These are phyloP conservation scores for Mycena indigotica DNA, from an alignment of 768 basidiomycete genomes.

Conservation along the genomic window DNA sequence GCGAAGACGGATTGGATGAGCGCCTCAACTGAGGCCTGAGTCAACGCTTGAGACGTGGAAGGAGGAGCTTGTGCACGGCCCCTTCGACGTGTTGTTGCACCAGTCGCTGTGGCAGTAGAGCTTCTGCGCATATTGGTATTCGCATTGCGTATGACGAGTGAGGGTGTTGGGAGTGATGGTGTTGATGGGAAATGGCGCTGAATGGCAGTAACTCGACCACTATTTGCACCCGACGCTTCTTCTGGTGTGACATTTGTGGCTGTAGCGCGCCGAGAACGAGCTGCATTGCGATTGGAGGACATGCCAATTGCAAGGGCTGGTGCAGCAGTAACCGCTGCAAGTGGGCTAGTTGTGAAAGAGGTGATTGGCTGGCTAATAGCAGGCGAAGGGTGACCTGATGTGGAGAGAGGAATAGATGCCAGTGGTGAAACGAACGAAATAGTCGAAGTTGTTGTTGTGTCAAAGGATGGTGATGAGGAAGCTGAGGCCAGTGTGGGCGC, in stretches of 20 bases:
- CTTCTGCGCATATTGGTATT: neutral
- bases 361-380: too few relatives aligned
- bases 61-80: neutral
- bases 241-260: neutral
- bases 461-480: too few relatives aligned
- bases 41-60: neutral
- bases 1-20: neutral
- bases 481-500: too few relatives aligned
- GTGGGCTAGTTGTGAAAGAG: too few relatives aligned
- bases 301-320: neutral
- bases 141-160: too few relatives aligned
- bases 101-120: neutral
- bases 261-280: neutral
- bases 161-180: neutral
- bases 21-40: neutral
- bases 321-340: too few relatives aligned
- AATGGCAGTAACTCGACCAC: neutral
- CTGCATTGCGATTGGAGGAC: neutral
- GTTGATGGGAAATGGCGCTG: neutral
- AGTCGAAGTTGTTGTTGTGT: too few relatives aligned
- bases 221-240: neutral
- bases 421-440: too few relatives aligned
- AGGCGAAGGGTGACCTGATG: too few relatives aligned
- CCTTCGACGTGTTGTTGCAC: neutral
- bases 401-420: too few relatives aligned